Evolutionary conservation across 352 stramenopile genomes (phyloP).

Genomic region (Globisporangium rhizosaccharum): DNA sequence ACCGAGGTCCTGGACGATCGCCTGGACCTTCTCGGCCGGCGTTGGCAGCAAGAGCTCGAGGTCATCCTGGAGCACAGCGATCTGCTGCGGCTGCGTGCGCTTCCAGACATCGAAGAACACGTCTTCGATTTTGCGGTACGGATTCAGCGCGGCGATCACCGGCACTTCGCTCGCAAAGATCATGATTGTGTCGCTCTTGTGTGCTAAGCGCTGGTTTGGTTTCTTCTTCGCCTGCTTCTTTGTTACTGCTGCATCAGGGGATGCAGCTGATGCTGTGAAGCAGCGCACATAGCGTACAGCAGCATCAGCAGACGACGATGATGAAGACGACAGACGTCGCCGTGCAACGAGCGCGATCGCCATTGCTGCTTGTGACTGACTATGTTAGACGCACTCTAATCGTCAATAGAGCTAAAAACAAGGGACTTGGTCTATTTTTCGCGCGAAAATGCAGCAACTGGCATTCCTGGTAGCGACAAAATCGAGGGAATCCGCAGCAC

Average conservation of each 20-base stretch:
- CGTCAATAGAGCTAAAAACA: no score
- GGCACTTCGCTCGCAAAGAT: constrained; percentile 85
- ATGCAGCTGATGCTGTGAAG: constrained; percentile 4
- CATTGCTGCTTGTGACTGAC: no score
- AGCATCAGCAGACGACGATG: no score
- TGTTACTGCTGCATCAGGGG: background rate
- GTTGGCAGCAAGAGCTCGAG: constrained; percentile 37
- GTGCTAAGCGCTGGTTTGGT: background rate
- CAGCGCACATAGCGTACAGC: no score
- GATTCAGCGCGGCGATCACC: constrained; percentile 76
- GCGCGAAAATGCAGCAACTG: no score
- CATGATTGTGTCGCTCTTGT: constrained; percentile 36
- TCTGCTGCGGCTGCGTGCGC: constrained; percentile 65
- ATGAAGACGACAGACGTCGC: no score
- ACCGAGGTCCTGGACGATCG: constrained; percentile 52
- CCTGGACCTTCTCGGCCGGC: constrained; percentile 49
- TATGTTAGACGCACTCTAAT: no score
- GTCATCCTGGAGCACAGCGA: constrained; percentile 38
- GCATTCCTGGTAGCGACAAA: no score
- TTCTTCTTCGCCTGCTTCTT: constrained; percentile 5
- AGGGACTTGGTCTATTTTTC: no score
- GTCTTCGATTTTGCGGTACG: constrained; percentile 80
- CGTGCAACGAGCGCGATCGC: no score
- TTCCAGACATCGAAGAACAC: constrained; percentile 78
- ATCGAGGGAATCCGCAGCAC: background rate